Evolutionary conservation across 768 basidiomycete species (phyloP).

Genomic region (Cantharellus cinnabarinus): DNA sequence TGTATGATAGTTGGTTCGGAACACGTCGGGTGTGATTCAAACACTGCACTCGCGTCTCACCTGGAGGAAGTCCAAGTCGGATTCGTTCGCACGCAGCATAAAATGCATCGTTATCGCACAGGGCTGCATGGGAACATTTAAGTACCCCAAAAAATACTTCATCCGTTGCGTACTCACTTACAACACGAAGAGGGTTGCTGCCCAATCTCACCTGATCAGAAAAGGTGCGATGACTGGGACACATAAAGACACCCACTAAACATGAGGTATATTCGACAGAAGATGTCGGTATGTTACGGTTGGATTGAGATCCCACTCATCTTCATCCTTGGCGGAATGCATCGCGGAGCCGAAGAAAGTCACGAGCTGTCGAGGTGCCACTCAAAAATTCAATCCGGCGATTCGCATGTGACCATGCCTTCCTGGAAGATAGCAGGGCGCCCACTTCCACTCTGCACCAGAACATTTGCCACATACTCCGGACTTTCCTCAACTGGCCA

Average conservation of each 20-base stretch:
- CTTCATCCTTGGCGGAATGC: conserved; percentile 3
- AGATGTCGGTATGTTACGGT: conserved; percentile 64
- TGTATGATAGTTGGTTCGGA: background rate
- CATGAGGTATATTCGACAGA: conserved; percentile 43
- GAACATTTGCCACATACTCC: background rate
- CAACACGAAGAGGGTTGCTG: background rate
- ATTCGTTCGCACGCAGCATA: conserved; percentile 74
- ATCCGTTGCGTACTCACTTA: background rate
- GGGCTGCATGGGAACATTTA: conserved; percentile 21
- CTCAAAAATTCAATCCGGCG: background rate
- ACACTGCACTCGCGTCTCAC: conserved; percentile 5
- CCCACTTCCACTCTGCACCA: background rate
- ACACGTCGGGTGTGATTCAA: too few relatives aligned
- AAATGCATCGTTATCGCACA: conserved; percentile 83
- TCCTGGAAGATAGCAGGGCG: background rate
- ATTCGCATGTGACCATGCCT: background rate
- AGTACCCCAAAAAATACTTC: background rate
- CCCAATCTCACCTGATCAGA: background rate
- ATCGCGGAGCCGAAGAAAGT: background rate
- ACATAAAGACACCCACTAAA: conserved; percentile 19
- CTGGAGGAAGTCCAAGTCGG: conserved; percentile 39
- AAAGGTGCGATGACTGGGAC: background rate
- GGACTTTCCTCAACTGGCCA: conserved; percentile 21
- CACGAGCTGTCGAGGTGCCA: too few relatives aligned
- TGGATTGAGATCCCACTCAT: conserved; percentile 31